Percentiles rank a stretch among this genome's conserved stretches.
phyloP scores from a whole-genome alignment of 495 filamentous ascomycete species.

The Friedmanniomyces endolithicus region DNA sequence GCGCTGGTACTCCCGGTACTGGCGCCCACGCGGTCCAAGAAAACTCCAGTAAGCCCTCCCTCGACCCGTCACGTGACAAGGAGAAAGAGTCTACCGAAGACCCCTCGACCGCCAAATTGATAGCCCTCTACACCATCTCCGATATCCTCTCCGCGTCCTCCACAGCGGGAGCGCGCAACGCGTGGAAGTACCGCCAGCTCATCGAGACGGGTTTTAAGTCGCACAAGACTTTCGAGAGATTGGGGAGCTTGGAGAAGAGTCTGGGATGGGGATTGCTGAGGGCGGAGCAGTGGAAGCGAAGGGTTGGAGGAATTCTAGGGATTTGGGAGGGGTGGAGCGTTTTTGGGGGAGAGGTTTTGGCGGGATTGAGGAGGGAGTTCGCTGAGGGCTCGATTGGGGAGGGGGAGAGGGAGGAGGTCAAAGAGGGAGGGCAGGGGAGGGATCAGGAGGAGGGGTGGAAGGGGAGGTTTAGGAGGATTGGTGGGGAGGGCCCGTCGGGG shows the following conservation, averaged over 20 bases:
- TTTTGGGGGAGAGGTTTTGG: slow-evolving; percentile 64
- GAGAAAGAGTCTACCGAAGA: slow-evolving; percentile 45
- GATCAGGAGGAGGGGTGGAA: slow-evolving; percentile 30
- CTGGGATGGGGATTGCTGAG: slow-evolving; percentile 71
- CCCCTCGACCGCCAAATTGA: slow-evolving; percentile 58
- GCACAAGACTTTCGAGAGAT: slow-evolving; percentile 62
- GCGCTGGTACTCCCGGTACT: too few species aligned
- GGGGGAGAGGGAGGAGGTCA: slow-evolving; percentile 35
- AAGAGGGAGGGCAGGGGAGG: slow-evolving; percentile 22
- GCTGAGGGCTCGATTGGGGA: slow-evolving; percentile 59
- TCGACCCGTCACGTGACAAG: slow-evolving; percentile 30
- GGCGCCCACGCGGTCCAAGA: too few species aligned
- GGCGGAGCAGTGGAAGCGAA: slow-evolving; percentile 83
- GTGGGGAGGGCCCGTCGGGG: background rate
- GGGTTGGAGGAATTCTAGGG: slow-evolving; percentile 55
- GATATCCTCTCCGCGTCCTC: slow-evolving; percentile 81
- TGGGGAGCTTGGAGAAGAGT: slow-evolving; percentile 66
- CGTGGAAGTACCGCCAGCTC: slow-evolving; percentile 79
- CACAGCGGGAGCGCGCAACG: slow-evolving; percentile 69
- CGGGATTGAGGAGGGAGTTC: slow-evolving; percentile 60
- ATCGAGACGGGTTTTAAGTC: slow-evolving; percentile 65
- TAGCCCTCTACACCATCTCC: slow-evolving; percentile 74
- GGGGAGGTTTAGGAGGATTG: slow-evolving; percentile 18
- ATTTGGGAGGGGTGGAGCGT: slow-evolving; percentile 87
- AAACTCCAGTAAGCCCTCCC: background rate